These are phyloP conservation scores for Babesia bovis DNA, from an alignment of 169 alveolate genomes.

Conservation along the genomic window DNA sequence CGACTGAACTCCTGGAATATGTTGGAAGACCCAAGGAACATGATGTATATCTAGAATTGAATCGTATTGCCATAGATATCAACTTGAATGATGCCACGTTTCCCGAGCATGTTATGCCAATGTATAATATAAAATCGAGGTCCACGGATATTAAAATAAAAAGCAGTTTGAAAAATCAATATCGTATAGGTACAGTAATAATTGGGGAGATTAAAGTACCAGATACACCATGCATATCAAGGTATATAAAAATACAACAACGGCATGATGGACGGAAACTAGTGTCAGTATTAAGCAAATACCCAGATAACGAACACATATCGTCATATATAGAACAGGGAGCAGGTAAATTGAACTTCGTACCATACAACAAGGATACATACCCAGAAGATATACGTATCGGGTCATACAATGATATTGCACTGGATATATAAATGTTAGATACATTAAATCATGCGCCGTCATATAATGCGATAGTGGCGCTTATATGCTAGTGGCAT, in stretches of 20 bases:
- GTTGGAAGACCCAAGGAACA: constrained; percentile 2
- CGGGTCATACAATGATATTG: constrained; percentile 4
- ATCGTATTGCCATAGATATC: constrained; percentile 9
- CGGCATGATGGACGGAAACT: constrained; percentile 38
- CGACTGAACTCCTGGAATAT: constrained; percentile 10
- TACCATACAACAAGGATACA: background rate
- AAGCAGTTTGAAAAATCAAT: background rate
- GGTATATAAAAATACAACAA: constrained; percentile 28
- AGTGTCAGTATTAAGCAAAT: constrained; percentile 6
- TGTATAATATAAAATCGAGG: constrained; percentile 5
- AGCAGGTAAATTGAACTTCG: constrained; percentile 6
- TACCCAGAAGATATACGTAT: background rate
- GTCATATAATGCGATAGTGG: background rate
- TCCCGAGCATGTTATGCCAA: constrained; percentile 14
- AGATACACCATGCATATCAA: constrained; percentile 1
- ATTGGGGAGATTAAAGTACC: constrained; percentile 12
- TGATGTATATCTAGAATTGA: background rate
- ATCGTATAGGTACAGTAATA: constrained; percentile 18
- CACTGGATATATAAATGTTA: background rate
- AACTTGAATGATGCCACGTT: constrained; percentile 8
- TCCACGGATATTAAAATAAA: constrained; percentile 18
- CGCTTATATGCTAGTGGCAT: background rate
- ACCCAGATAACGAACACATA: constrained; percentile 1
- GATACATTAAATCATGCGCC: background rate
- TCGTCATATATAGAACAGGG: constrained; percentile 5